Percentiles rank a stretch among this genome's conserved stretches.
phyloP scores from a whole-genome alignment of 176 grass and related monocot genomes.

The Hordeum vulgare region MorexV3_pseudomolecules_assembly NC_058524.1:61616008-61616507 shows the following conservation, averaged over 20 bases:
- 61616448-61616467: not conserved
- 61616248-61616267: not conserved
- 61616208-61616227: not conserved
- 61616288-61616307: not conserved
- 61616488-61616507: not conserved
- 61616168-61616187: too few relatives aligned
- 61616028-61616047: too few relatives aligned
- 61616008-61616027: too few relatives aligned
- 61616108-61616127: too few relatives aligned
- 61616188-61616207: too few relatives aligned
- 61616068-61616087: too few relatives aligned
- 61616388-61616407: not conserved
- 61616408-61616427: too few relatives aligned
- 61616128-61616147: too few relatives aligned
- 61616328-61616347: not conserved
- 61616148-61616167: too few relatives aligned
- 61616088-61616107: too few relatives aligned
- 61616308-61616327: not conserved
- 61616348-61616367: not conserved
- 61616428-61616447: not conserved
- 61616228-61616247: not conserved
- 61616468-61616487: not conserved
- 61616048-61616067: too few relatives aligned
- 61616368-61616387: not conserved
- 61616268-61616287: not conserved